A percentile compares a stretch with the other conserved stretches of the same genome.
phyloP scores from a whole-genome alignment of 768 basidiomycete genomes.

The Xerocomus potaroensis region DNA sequence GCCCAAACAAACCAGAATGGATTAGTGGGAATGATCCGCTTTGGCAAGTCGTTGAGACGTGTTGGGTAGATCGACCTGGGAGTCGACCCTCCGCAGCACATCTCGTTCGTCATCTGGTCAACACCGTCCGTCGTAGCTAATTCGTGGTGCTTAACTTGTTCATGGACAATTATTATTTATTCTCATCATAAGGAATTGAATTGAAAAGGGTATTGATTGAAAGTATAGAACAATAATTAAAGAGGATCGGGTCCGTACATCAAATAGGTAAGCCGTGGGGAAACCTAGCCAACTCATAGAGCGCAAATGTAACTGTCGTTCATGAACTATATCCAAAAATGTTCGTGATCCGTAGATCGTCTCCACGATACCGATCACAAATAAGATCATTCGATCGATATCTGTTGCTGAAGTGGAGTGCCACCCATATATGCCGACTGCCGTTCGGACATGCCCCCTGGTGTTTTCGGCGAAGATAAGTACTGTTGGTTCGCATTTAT shows the following conservation, averaged over 20 bases:
- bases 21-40: constrained; percentile 6
- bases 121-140: too few species aligned
- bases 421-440: constrained; percentile 43
- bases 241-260: constrained; percentile 11
- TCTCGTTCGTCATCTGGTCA: constrained; percentile 1
- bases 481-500: constrained; percentile 45
- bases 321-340: constrained; percentile 4
- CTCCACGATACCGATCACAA: not conserved
- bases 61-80: constrained; percentile 9
- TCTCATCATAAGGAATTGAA: not conserved
- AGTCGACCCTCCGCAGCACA: constrained; percentile 12
- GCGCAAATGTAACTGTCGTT: not conserved
- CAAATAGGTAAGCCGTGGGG: constrained; percentile 18
- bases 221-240: constrained; percentile 18
- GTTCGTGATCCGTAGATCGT: constrained; percentile 1
- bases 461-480: constrained; percentile 35
- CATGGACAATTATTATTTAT: not conserved
- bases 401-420: constrained; percentile 51
- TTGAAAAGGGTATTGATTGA: constrained; percentile 4
- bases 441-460: constrained; percentile 44
- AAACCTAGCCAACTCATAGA: too few species aligned
- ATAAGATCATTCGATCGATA: constrained; percentile 67
- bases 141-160: too few species aligned
- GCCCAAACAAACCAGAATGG: constrained; percentile 6
- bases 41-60: constrained; percentile 9